Base-by-base conservation (phyloP, 1,284 basidiomycete species). In the Sanghuangporus sanghuang region DNA sequence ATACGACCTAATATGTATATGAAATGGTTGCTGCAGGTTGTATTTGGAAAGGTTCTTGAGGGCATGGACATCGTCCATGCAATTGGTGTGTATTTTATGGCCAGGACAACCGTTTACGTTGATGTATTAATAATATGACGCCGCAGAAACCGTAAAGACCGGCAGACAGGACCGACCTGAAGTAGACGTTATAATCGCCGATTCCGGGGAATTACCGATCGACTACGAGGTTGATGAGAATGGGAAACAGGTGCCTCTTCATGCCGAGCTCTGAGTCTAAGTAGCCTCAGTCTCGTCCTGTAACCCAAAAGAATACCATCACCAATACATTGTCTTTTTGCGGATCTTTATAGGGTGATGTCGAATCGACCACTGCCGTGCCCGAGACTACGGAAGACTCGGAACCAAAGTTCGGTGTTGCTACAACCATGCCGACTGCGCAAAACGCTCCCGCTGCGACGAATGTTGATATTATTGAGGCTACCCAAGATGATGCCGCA, bases 21-120 rank as follows among this genome's bases (percentile, higher is more conserved):
- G 14, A 68, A 61, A 27, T 9, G 66, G 16, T 58, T 54, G 27
- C 62, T 50, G 1, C 67, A 92, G 89, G 90, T 96, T 72, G 95
- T 98, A 52, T 98, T 97, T 69, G 95, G 95, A 64, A 86, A 86
- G 69, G 91, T 97, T 63, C 68, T 96, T 54, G 92, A 96, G 67
- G 95, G 95, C 59, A 91, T 96, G 90, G 90, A 95, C 68, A 77
- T 96, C 66, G 82, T 97, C 44, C 73, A 78, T 65, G 75, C 76
- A 32, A 92, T 96, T 67, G 92, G 93, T 90, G 67, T 75, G 27
- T 4, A 42, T 32, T 11, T 11, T 49, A 32, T 3, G 27, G 5
- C 27, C 27, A 32, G 27, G 3, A 32, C 27, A 32, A 32, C 5
- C 27, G 27, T 32, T 32, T 4, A 32, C 27, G 27, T 3, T 32